phyloP scores from a whole-genome alignment of 768 basidiomycete genomes.

The Russula dissimulans region DNA sequence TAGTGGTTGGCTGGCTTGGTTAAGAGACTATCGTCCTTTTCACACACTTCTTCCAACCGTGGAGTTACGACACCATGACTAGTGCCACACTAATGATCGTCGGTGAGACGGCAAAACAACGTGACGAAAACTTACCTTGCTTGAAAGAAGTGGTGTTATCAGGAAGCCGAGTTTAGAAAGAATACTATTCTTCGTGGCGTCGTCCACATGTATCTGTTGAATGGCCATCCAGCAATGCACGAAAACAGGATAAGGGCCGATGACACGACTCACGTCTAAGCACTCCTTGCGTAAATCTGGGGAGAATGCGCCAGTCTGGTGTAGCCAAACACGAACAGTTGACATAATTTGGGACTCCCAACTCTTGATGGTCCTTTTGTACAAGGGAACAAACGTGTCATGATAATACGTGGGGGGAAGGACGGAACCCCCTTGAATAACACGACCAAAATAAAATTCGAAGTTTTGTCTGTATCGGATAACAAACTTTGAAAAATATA shows the following conservation, averaged over 20 bases:
- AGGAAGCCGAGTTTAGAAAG: not conserved
- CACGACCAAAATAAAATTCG: not conserved
- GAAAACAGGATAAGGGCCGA: too few species aligned
- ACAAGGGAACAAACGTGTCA: not conserved
- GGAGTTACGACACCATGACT: too few species aligned
- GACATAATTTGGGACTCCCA: not conserved
- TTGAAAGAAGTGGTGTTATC: too few species aligned
- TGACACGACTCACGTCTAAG: not conserved
- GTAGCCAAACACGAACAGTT: not conserved
- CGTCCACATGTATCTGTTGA: constrained; percentile 1
- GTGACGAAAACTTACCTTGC: not conserved
- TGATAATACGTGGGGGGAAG: not conserved
- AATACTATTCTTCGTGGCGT: not conserved
- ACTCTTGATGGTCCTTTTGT: not conserved
- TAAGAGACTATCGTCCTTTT: too few species aligned
- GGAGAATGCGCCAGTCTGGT: not conserved
- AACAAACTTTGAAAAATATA: not conserved
- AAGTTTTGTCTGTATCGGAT: not conserved
- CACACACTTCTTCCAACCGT: too few species aligned
- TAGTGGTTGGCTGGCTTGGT: too few species aligned
- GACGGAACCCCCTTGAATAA: not conserved
- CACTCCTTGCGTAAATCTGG: not conserved
- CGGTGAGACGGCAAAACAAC: too few species aligned
- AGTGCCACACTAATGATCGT: too few species aligned
- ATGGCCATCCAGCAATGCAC: too few species aligned